These are phyloP conservation scores for Auricularia sp. DNA, from an alignment of 768 basidiomycete genomes.

Conservation along the genomic window DNA sequence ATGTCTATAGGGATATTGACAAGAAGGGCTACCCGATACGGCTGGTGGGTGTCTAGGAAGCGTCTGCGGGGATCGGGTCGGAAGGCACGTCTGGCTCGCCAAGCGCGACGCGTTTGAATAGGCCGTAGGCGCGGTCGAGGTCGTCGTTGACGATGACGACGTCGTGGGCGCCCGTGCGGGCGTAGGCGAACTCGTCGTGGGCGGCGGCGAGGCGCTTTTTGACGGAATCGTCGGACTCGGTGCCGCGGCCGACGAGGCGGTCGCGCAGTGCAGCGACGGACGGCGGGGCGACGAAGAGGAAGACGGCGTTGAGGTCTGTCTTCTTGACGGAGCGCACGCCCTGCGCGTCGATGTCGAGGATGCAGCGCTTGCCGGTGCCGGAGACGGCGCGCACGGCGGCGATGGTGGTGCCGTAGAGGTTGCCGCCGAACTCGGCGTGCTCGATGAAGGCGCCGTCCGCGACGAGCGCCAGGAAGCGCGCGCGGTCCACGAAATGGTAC, in stretches of 20 bases:
- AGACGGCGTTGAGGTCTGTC: slow-evolving; percentile 64
- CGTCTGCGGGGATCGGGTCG: not conserved
- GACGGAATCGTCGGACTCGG: slow-evolving; percentile 67
- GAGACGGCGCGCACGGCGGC: slow-evolving; percentile 63
- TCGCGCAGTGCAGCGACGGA: slow-evolving; percentile 56
- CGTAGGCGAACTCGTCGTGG: slow-evolving; percentile 72
- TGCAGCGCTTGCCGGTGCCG: slow-evolving; percentile 65
- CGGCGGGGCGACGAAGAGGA: slow-evolving; percentile 88
- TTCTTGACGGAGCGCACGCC: slow-evolving; percentile 88
- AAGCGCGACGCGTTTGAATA: slow-evolving; percentile 68
- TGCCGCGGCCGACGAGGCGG: slow-evolving; percentile 72
- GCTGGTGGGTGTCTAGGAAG: not conserved
- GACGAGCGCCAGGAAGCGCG: slow-evolving; percentile 65
- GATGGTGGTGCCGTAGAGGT: slow-evolving; percentile 87
- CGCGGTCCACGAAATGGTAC: slow-evolving; percentile 73
- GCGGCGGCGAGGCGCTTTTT: slow-evolving; percentile 70
- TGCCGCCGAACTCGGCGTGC: slow-evolving; percentile 86
- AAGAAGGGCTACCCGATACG: not conserved
- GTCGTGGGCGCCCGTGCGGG: slow-evolving; percentile 66
- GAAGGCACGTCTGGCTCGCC: slow-evolving; percentile 40
- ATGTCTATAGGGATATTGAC: not conserved
- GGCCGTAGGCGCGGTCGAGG: slow-evolving; percentile 66
- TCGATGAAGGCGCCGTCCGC: slow-evolving; percentile 77
- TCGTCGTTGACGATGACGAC: slow-evolving; percentile 86
- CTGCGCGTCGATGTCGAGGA: slow-evolving; percentile 93